These are phyloP conservation scores for Artomyces pyxidatus DNA, from an alignment of 768 basidiomycete genomes.

Conservation along the genomic window DNA sequence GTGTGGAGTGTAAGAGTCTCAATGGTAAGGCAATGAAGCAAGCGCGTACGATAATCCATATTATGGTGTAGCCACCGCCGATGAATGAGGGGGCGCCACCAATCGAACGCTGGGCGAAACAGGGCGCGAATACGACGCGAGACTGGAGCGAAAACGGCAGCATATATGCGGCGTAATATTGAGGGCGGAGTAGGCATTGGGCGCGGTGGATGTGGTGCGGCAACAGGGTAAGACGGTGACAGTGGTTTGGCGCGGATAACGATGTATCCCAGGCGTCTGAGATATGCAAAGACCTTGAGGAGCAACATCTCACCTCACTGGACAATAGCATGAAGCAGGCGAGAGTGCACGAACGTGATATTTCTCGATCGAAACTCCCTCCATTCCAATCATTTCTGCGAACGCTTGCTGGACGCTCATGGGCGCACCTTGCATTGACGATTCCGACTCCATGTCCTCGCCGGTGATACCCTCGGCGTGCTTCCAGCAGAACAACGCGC, in stretches of 20 bases:
- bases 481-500: conserved; percentile 81
- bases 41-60: conserved; percentile 43
- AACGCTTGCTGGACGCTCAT: conserved; percentile 93
- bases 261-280: conserved; percentile 86
- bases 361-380: conserved; percentile 71
- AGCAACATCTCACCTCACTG: conserved; percentile 5
- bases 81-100: conserved; percentile 59
- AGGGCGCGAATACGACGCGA: conserved; percentile 20
- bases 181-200: conserved; percentile 17
- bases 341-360: conserved; percentile 59
- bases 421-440: conserved; percentile 45
- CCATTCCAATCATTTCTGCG: conserved; percentile 73
- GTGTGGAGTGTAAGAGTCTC: conserved; percentile 3
- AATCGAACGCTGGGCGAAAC: conserved; percentile 35
- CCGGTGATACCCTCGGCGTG: conserved; percentile 23
- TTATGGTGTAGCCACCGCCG: conserved; percentile 40
- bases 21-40: not conserved
- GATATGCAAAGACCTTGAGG: conserved; percentile 79
- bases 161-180: conserved; percentile 28
- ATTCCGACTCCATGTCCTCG: conserved; percentile 31
- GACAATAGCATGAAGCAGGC: not conserved
- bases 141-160: conserved; percentile 24
- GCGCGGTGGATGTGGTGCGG: conserved; percentile 28
- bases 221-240: conserved; percentile 40
- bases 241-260: conserved; percentile 71